These are phyloP conservation scores for Cercophora newfieldiana DNA, from an alignment of 495 filamentous ascomycete species.

Conservation along the genomic window DNA sequence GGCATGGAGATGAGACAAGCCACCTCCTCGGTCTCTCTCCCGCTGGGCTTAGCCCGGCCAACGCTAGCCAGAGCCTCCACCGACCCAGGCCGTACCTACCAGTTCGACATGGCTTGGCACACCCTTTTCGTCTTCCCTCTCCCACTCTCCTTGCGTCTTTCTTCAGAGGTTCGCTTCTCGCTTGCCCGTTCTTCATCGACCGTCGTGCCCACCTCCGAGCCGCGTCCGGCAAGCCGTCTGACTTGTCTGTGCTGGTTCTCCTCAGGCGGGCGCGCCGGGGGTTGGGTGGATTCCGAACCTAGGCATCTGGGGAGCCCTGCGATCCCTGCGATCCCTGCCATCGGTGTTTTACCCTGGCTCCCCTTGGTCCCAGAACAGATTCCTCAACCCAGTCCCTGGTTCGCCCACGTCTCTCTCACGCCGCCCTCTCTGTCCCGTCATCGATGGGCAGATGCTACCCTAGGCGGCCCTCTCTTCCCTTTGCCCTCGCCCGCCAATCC, in stretches of 20 bases:
- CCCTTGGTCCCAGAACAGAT: slow-evolving; percentile 24
- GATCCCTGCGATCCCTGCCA: slow-evolving; percentile 25
- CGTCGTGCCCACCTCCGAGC: not conserved
- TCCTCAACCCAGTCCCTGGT: slow-evolving; percentile 27
- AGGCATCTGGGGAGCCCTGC: slow-evolving; percentile 26
- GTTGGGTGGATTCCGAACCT: slow-evolving; percentile 17
- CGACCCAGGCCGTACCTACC: not conserved
- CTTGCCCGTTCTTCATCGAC: slow-evolving; percentile 1
- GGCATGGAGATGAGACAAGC: slow-evolving; percentile 36
- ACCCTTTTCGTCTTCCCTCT: slow-evolving; percentile 19
- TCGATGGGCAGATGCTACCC: slow-evolving; percentile 50
- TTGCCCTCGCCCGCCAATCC: slow-evolving; percentile 33
- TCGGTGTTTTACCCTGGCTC: slow-evolving; percentile 31
- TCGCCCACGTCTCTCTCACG: slow-evolving; percentile 22
- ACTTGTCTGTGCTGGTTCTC: not conserved
- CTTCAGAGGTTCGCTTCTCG: slow-evolving; percentile 14
- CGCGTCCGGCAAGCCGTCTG: slow-evolving; percentile 1
- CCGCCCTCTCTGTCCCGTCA: slow-evolving; percentile 34
- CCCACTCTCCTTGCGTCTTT: slow-evolving; percentile 7
- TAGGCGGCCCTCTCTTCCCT: slow-evolving; percentile 19
- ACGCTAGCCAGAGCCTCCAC: not conserved
- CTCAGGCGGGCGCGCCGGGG: not conserved
- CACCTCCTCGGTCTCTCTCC: slow-evolving; percentile 32
- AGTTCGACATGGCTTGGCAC: not conserved
- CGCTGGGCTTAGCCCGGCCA: slow-evolving; percentile 18